Base-by-base conservation (phyloP, 2,329 filamentous ascomycete species). In the Leptodontidium sp. region DNA sequence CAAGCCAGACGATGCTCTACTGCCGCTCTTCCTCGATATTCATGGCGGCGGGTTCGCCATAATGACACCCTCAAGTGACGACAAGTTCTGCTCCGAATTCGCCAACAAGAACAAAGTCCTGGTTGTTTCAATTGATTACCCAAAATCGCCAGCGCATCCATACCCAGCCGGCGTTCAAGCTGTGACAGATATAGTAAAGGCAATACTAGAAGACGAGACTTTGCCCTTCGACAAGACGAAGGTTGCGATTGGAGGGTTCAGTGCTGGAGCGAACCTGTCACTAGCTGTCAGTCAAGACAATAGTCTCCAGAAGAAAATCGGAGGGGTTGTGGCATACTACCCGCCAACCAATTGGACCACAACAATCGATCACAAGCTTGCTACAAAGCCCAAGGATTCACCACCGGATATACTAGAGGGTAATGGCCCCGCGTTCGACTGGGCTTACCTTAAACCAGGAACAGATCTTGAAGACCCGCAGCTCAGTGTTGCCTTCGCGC, bases 1-100 rank as follows among this genome's bases (percentile, higher is more conserved):
- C 9, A 74, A 75, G 49, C 65, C 64, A 32, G 72, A 67, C 17
- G 71, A 73, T 65, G 57, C 53, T 6, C 64, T 61, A 9, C 64
- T 75, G 6, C 84, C 85, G 0, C 78, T 83, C 1, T 79, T 86
- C 62, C 77, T 87, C 50, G 81, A 83, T 66, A 81, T 87, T 71
- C 86, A 88, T 72, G 85, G 85, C 65, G 85, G 85, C 63, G 84
- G 84, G 43, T 87, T 85, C 74, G 80, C 80, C 17, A 24, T 87
- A 49, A 81, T 82, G 75, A 74, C 78, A 14, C 81, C 84, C 0
- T 65, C 74, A 32, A 75, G 81, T 57, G 83, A 85, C 73, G 84
- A 86, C 75, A 72, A 71, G n/a, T 85, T 85, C 79, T 85, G 83
- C 77, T 77, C 76, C 45, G 68, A 74, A 62, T 85, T 85, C 71